These are phyloP conservation scores for Yamadazyma kanchanaburiensis DNA, from an alignment of 1,139 yeast genomes.

Conservation along the genomic window DNA sequence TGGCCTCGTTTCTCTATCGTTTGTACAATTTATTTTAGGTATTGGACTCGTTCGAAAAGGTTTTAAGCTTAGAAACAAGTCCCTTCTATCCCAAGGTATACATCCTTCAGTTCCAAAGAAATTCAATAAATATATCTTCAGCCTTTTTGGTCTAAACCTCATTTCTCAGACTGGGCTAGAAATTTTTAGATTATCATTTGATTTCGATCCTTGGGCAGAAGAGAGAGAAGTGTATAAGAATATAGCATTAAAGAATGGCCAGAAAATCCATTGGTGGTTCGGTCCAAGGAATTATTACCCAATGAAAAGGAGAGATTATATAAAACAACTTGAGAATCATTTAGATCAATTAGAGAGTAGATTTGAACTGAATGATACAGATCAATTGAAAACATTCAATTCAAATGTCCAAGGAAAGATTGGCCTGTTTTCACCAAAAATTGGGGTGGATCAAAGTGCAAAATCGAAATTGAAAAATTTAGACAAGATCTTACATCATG, in stretches of 20 bases:
- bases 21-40: slow-evolving; percentile 47
- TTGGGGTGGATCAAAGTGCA: no score
- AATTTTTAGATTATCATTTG: slow-evolving; percentile 41
- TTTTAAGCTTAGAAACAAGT: slow-evolving; percentile 13
- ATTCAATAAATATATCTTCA: slow-evolving; percentile 15
- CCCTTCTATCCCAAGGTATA: slow-evolving; percentile 8
- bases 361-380: not conserved
- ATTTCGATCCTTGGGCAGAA: slow-evolving; percentile 65
- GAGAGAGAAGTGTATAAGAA: slow-evolving; percentile 52
- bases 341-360: not conserved
- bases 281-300: slow-evolving; percentile 57
- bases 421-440: not conserved
- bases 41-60: slow-evolving; percentile 19
- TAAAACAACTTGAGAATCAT: slow-evolving; percentile 27
- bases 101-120: slow-evolving; percentile 13
- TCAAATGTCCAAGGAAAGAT: not conserved
- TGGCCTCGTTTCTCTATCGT: slow-evolving; percentile 47
- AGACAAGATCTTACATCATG: slow-evolving; percentile 5
- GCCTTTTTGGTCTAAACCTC: slow-evolving; percentile 20
- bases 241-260: slow-evolving; percentile 39
- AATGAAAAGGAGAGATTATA: slow-evolving; percentile 48
- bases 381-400: no score
- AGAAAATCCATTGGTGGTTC: slow-evolving; percentile 51
- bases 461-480: no score
- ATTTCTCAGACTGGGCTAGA: slow-evolving; percentile 46